phyloP scores from a whole-genome alignment of 805 yeast species.

The Candida michaelii region DNA sequence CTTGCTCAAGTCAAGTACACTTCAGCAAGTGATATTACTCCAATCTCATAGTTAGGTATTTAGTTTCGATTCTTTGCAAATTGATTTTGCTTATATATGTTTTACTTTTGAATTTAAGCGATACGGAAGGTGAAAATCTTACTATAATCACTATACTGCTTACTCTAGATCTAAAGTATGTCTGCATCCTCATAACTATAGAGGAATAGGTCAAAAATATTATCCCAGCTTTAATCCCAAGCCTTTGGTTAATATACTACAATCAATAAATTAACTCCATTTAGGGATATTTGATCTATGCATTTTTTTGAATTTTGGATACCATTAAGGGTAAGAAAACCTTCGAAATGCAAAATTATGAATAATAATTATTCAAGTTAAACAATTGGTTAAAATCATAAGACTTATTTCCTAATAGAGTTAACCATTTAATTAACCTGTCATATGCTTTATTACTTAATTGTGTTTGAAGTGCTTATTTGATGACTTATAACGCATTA shows the following conservation, averaged over 20 bases:
- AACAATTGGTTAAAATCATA: neutral
- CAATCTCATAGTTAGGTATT: neutral
- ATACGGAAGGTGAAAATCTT: too few species aligned
- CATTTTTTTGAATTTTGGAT: constrained; percentile 20
- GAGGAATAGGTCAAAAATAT: constrained; percentile 1
- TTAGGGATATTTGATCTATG: constrained; percentile 18
- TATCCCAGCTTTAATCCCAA: constrained; percentile 22
- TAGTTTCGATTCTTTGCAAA: neutral
- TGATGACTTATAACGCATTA: too few species aligned
- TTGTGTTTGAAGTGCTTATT: too few species aligned
- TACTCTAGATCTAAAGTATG: too few species aligned
- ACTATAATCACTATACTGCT: too few species aligned
- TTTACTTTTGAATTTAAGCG: too few species aligned
- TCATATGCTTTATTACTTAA: too few species aligned
- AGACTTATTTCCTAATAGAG: neutral
- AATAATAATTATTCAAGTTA: neutral
- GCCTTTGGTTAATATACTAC: constrained; percentile 24
- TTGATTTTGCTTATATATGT: neutral
- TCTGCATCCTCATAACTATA: too few species aligned
- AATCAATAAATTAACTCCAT: constrained; percentile 19
- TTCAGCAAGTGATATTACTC: constrained; percentile 16
- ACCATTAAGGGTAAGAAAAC: constrained; percentile 18
- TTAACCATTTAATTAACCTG: too few species aligned
- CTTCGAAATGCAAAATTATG: constrained; percentile 18
- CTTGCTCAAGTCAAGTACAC: constrained; percentile 37